These are phyloP conservation scores for Stevia rebaudiana DNA, from an alignment of 140 eudicot genomes.

Conservation along the genomic window DNA sequence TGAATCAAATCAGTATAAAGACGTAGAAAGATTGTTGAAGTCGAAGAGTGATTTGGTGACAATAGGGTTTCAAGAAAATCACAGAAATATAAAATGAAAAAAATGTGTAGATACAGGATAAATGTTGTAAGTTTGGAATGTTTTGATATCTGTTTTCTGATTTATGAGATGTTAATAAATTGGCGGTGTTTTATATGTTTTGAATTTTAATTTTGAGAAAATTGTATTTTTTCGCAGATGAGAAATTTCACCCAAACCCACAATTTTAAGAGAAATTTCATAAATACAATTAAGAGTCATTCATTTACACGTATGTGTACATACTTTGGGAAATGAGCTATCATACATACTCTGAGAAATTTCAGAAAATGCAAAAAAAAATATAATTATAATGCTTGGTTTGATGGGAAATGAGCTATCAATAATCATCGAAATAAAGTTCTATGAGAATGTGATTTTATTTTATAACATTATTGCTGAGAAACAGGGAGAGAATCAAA, in stretches of 20 bases:
- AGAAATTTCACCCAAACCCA: too few species aligned
- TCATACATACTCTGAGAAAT: too few species aligned
- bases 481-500: neutral
- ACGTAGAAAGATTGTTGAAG: constrained; percentile 23
- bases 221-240: too few species aligned
- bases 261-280: neutral
- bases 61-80: constrained; percentile 17
- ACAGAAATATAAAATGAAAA: constrained; percentile 11
- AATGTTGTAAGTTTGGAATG: constrained; percentile 19
- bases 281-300: neutral
- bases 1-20: constrained; percentile 24
- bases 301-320: too few species aligned
- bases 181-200: constrained; percentile 29
- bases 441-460: neutral
- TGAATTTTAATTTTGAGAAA: neutral
- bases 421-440: neutral
- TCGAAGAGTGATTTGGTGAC: constrained; percentile 53
- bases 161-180: constrained; percentile 7
- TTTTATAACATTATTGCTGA: neutral
- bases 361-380: too few species aligned
- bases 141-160: constrained; percentile 19
- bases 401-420: too few species aligned
- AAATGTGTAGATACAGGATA: constrained; percentile 2
- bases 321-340: too few species aligned
- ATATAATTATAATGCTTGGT: too few species aligned